Evolutionary conservation across 352 stramenopile species (phyloP), one percentile per base, ranked within the genome.

Genomic region (Pythium volutum): DNA sequence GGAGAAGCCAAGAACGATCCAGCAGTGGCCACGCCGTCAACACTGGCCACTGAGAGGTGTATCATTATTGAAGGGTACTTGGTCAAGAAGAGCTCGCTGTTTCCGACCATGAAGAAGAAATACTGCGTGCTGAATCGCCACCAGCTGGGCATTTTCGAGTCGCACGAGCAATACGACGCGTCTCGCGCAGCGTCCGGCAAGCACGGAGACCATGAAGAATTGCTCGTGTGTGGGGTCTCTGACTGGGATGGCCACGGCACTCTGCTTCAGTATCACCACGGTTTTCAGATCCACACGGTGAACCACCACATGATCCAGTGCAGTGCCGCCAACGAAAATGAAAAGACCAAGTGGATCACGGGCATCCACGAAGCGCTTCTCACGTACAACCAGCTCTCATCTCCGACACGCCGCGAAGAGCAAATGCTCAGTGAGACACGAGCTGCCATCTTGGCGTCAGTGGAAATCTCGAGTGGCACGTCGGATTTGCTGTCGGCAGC

Each of bases 181-280:
- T 41, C 18, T 4, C 43, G 31, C 52, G 16, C 47, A 31, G 42
- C 48, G 11, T 8, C 31, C 31, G 8, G 12, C 3, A 54, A 12
- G 2, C 29, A 29, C 2, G 52, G 18, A 14, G 42, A 46, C 25
- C 58, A 67, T 15, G 65, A 71, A 25, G 55, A 74, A 12, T 67
- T 79, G 27, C 58, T 71, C 15, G 66, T 76, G 18, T 70, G 57
- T 48, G 61, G 71, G 9, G 70, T 89, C 11, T 82, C 71, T 0
- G 78, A 83, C 9, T 91, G 80, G 80, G 77, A 93, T 29, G 84
- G 81, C 22, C 72, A 87, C 41, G 71, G 74, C 10, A 57, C 77
- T 14, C 46, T 91, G 31, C 65, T 91, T 51, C 78, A 87, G 49
- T 93, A 93, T 67, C 69, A 83, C 18, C 73, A 93, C 56, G 77